Evolutionary conservation across 345 rosid species (phyloP).

Genomic region (Populus ilicifolia): DNA sequence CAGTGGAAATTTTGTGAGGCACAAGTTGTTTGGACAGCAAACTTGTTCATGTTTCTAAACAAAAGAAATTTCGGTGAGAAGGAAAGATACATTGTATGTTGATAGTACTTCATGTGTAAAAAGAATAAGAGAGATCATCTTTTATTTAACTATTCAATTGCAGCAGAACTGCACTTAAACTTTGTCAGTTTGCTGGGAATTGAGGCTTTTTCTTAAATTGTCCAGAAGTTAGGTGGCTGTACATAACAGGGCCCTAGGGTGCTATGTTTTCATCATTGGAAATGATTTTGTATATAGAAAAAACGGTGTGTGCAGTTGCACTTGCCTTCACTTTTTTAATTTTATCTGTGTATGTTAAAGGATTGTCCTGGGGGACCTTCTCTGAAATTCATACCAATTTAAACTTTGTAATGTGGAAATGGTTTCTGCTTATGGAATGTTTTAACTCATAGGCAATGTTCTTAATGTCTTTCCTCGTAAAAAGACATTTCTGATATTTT

Average conservation of each 20-base stretch:
- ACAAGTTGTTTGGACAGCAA: not conserved
- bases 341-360: not conserved
- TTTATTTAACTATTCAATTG: not conserved
- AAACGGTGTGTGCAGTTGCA: not conserved
- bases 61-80: not conserved
- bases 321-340: not conserved
- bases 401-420: not conserved
- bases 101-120: not conserved
- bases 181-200: not conserved
- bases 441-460: not conserved
- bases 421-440: not conserved
- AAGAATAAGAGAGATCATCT: not conserved
- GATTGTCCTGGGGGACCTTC: not conserved
- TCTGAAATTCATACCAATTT: not conserved
- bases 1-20: not conserved
- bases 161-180: not conserved
- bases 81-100: not conserved
- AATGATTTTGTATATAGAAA: not conserved
- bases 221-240: not conserved
- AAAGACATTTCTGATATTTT: conserved; percentile 9
- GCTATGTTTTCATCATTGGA: not conserved
- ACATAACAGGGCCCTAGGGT: not conserved
- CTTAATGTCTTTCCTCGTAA: not conserved
- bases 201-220: not conserved
- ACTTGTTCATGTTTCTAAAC: not conserved